Base-by-base conservation (phyloP, 345 rosid genomes). In the Brassica cretica region DNA sequence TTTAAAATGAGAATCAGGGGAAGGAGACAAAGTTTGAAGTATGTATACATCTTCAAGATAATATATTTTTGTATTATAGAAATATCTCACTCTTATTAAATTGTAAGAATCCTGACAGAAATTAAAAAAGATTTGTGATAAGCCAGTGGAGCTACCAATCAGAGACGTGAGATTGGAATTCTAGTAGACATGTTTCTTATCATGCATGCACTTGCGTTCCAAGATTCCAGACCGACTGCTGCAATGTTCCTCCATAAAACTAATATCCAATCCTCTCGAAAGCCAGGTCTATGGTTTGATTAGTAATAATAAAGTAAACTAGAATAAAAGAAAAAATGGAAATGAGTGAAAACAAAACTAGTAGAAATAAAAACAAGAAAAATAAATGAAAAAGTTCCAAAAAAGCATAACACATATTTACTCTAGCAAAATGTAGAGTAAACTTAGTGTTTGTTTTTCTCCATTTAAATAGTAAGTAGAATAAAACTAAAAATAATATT, bases 1-100 rank as follows among this genome's bases (percentile, higher is more conserved):
- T 55, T 25, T 60, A n/a, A 70, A 9, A 33, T 71, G 70, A 53
- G 5, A 77, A 64, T 59, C 56, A 5, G 14, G 14, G 29, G 65
- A 58, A 70, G 29, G 61, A 44, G 71, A 70, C 75, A 70, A 71
- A 71, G 30, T 25, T n/a, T 15, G 53, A 35, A 39, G 80, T 77
- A 64, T 39, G 25, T 55, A 77, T 64, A 60, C 72, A 77, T 65
- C 72, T 65, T 56, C 18, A 18, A 71, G 81, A 77, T 77, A 71
- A 65, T 65, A 33, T 77, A 55, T n/a, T 64, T 64, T 25, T 60
- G 60, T 53, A 15, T 0, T 58, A 14, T 53, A 53, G 15, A 70
- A 24, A 63, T 70, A 64, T 77, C 39, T 14, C 49, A 5, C 35
- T 21, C 16, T 60, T 68, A 76, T 61, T 68, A 68, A 59, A 59